A percentile compares a stretch with the other conserved stretches of the same genome.
Conservation (phyloP, 768 basidiomycete species). For the Termitomyces bulborhizus region DNA sequence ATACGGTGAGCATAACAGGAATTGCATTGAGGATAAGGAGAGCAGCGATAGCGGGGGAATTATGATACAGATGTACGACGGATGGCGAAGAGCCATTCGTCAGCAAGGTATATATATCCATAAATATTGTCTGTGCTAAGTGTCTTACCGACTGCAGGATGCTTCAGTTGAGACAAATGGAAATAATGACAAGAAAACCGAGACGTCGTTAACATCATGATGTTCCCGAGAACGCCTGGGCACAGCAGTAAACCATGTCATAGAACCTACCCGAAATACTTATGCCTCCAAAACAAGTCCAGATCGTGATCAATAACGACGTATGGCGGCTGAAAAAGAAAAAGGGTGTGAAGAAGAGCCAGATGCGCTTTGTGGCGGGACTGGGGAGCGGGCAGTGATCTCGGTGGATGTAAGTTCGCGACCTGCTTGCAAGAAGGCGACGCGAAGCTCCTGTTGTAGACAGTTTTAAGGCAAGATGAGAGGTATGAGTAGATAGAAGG, state of each 20-base stretch:
- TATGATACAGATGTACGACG: not conserved
- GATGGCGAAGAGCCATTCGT: not conserved
- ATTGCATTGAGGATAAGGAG: not conserved
- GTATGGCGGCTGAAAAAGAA: not conserved
- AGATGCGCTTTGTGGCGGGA: not conserved
- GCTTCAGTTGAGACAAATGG: no score
- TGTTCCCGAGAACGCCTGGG: not conserved
- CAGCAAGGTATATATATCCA: not conserved
- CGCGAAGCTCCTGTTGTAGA: constrained; percentile 39
- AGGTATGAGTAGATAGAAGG: not conserved
- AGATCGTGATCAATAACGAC: not conserved
- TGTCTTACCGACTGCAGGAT: not conserved
- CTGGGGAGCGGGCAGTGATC: constrained; percentile 6
- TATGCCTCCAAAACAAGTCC: not conserved
- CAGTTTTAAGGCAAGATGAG: not conserved
- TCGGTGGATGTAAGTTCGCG: constrained; percentile 41
- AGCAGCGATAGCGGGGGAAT: not conserved
- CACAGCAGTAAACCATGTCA: not conserved
- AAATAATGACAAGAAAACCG: not conserved
- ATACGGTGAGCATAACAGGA: no score
- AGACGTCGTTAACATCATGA: not conserved
- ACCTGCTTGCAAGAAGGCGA: constrained; percentile 34
- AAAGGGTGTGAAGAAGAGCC: not conserved
- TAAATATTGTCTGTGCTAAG: not conserved
- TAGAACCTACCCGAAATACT: not conserved